phyloP scores from a whole-genome alignment of 768 basidiomycete species.

The Trametopsis cervina region DNA sequence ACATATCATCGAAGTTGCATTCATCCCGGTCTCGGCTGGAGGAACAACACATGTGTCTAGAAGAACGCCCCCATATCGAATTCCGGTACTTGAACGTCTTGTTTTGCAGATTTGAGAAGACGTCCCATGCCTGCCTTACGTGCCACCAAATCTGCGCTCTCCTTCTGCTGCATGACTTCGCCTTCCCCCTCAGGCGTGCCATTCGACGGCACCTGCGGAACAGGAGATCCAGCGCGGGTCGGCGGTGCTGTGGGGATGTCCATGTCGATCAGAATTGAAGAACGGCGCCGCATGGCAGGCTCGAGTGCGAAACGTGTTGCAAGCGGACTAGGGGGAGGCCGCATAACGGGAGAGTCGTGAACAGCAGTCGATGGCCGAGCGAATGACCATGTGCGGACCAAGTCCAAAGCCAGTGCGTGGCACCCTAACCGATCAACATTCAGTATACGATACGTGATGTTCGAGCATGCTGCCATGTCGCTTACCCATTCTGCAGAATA shows the following conservation, averaged over 20 bases:
- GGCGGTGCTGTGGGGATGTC: constrained; percentile 60
- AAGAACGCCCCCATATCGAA: constrained; percentile 83
- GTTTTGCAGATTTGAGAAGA: constrained; percentile 87
- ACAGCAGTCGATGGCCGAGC: constrained; percentile 56
- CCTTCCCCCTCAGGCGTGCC: constrained; percentile 13
- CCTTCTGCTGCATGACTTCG: constrained; percentile 42
- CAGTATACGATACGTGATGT: too few relatives aligned
- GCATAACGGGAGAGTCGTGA: constrained; percentile 17
- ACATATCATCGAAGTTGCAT: not conserved
- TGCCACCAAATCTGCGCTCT: constrained; percentile 44
- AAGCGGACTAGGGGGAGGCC: constrained; percentile 37
- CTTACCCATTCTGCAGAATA: constrained; percentile 93
- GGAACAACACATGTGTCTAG: constrained; percentile 20
- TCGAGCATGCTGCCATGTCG: not conserved
- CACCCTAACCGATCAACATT: constrained; percentile 51
- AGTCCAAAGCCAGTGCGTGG: constrained; percentile 84
- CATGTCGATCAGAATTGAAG: constrained; percentile 88
- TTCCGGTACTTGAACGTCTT: constrained; percentile 78
- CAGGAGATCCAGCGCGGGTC: constrained; percentile 48
- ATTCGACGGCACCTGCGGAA: constrained; percentile 16
- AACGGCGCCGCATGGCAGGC: constrained; percentile 48
- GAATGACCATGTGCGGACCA: constrained; percentile 90
- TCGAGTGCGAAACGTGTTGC: constrained; percentile 43
- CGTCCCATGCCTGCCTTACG: constrained; percentile 73
- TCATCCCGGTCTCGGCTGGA: not conserved